Percentiles rank a stretch among this genome's conserved stretches.
phyloP scores from a whole-genome alignment of 2,329 filamentous ascomycete genomes.

The Pseudodiploospora longispora region DNA sequence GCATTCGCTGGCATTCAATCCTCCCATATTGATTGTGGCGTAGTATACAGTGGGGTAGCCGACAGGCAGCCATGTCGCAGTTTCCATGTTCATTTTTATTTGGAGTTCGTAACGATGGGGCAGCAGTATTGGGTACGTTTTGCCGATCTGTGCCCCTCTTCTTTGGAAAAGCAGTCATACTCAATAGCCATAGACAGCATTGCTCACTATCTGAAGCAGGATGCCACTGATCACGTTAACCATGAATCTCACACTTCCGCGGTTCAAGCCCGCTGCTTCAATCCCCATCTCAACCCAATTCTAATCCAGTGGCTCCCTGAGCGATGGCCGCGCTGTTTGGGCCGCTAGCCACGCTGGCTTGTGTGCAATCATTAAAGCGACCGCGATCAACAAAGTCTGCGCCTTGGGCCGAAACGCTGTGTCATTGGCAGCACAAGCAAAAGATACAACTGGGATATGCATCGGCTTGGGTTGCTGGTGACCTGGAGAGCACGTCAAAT shows the following conservation, averaged over 20 bases:
- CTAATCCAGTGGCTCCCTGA: too few relatives aligned
- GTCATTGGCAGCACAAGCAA: neutral
- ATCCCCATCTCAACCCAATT: too few relatives aligned
- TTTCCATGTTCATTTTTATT: constrained; percentile 23
- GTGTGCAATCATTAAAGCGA: neutral
- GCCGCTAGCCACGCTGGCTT: neutral
- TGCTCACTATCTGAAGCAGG: too few relatives aligned
- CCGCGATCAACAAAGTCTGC: neutral
- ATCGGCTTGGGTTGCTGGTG: neutral
- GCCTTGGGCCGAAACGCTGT: neutral
- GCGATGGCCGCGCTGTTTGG: too few relatives aligned
- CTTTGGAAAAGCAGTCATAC: too few relatives aligned
- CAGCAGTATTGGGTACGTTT: neutral
- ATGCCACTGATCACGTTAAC: too few relatives aligned
- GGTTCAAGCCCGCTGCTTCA: too few relatives aligned
- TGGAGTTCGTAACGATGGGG: constrained; percentile 20
- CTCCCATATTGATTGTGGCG: constrained; percentile 9
- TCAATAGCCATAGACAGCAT: too few relatives aligned
- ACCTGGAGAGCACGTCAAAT: neutral
- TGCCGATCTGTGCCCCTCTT: too few relatives aligned
- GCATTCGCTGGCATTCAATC: constrained; percentile 22
- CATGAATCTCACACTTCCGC: too few relatives aligned
- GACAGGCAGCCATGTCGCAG: constrained; percentile 24
- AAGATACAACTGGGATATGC: neutral
- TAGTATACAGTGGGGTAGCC: constrained; percentile 23